These are phyloP conservation scores for Dacryopinax primogenitus DNA, from an alignment of 768 basidiomycete genomes.

Conservation along the genomic window DNA sequence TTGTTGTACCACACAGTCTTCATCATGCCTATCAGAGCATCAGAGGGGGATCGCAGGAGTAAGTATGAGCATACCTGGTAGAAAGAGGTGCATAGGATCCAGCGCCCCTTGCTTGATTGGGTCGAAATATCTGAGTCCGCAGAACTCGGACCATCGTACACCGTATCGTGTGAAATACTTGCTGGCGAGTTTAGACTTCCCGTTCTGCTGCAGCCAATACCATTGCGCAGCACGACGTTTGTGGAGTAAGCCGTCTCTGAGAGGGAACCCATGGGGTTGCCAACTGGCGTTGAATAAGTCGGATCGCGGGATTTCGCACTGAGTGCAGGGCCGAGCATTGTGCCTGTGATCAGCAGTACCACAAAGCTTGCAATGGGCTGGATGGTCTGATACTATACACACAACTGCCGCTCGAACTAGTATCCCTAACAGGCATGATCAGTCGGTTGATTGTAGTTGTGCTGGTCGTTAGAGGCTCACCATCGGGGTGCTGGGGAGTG, in stretches of 20 bases:
- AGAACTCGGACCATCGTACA: slow-evolving; percentile 3
- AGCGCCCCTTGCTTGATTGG: not conserved
- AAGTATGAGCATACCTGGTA: not conserved
- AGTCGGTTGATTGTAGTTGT: not conserved
- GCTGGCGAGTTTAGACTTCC: not conserved
- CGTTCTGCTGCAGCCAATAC: not conserved
- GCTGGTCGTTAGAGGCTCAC: not conserved
- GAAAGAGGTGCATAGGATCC: slow-evolving; percentile 13
- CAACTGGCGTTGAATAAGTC: slow-evolving; percentile 1
- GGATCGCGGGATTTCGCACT: slow-evolving; percentile 20
- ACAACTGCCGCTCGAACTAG: slow-evolving; percentile 21
- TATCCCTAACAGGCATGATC: slow-evolving; percentile 6
- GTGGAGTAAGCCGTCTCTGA: not conserved
- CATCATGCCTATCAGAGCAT: not conserved
- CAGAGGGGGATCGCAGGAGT: not conserved
- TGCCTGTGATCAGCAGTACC: slow-evolving; percentile 24
- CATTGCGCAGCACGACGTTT: not conserved
- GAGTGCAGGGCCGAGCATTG: slow-evolving; percentile 20
- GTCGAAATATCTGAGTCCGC: slow-evolving; percentile 10
- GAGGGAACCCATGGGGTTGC: not conserved
- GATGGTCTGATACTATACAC: slow-evolving; percentile 25
- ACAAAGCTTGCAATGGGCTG: slow-evolving; percentile 23
- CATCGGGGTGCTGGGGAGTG: slow-evolving; percentile 19
- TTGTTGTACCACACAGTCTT: not conserved
- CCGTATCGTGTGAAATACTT: slow-evolving; percentile 5